Conservation (phyloP, 345 rosid genomes). For the Anacardium occidentale region DNA sequence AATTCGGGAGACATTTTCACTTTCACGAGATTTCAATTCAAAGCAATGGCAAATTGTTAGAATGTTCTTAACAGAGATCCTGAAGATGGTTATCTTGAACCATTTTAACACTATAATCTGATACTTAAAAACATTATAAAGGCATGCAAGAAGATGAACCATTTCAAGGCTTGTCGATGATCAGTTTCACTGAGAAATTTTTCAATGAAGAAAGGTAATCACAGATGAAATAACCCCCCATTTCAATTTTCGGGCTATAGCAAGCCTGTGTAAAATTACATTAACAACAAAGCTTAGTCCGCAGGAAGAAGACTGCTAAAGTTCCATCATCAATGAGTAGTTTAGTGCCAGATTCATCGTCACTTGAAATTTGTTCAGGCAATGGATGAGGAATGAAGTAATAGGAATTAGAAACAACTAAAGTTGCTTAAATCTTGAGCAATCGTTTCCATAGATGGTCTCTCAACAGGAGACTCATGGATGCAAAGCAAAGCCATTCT, state of each 20-base stretch:
- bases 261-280: conserved; percentile 1
- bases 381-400: background rate
- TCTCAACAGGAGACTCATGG: conserved; percentile 67
- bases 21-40: no score
- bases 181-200: no score
- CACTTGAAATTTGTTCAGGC: conserved; percentile 4
- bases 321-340: conserved; percentile 15
- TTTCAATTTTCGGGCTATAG: conserved; percentile 2
- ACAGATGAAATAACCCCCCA: conserved; percentile 14
- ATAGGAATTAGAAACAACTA: conserved; percentile 53
- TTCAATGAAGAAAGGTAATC: background rate
- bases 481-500: conserved; percentile 74
- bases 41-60: no score
- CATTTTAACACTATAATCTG: no score
- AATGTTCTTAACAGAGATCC: no score
- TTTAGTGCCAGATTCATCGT: conserved; percentile 9
- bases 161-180: no score
- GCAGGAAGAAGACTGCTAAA: conserved; percentile 24
- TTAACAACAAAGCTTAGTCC: conserved; percentile 19
- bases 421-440: conserved; percentile 70
- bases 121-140: no score
- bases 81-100: no score
- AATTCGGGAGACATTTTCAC: no score
- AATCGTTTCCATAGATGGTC: conserved; percentile 69
- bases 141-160: no score